Evolutionary conservation across 2,329 filamentous ascomycete genomes (phyloP).

Genomic region (Pseudocercospora ulei): DNA sequence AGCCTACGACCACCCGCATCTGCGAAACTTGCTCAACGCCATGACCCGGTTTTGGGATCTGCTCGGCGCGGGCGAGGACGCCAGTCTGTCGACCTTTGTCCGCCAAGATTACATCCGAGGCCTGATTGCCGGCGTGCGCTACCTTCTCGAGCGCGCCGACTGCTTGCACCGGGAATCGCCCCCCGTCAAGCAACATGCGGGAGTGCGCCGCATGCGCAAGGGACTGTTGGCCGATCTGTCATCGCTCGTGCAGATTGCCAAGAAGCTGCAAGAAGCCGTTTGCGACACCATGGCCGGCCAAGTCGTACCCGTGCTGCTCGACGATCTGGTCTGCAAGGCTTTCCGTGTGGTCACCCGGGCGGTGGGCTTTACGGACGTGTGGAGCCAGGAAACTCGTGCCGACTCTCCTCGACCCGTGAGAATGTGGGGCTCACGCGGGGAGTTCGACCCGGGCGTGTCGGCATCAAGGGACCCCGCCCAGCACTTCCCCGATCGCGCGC

Average conservation of each 20-base stretch:
- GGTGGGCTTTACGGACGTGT: slow-evolving; percentile 78
- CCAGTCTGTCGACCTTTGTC: slow-evolving; percentile 67
- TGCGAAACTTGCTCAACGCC: slow-evolving; percentile 74
- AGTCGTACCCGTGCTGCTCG: slow-evolving; percentile 64
- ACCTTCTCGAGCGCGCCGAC: slow-evolving; percentile 75
- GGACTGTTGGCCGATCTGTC: slow-evolving; percentile 82
- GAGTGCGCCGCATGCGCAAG: slow-evolving; percentile 71
- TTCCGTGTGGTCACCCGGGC: slow-evolving; percentile 90
- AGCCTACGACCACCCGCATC: slow-evolving; percentile 78
- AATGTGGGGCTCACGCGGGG: slow-evolving; percentile 8
- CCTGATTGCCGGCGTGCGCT: slow-evolving; percentile 85
- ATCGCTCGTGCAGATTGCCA: slow-evolving; percentile 77
- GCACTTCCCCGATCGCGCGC: slow-evolving; percentile 15
- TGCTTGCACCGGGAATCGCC: slow-evolving; percentile 75
- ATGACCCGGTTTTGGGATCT: slow-evolving; percentile 89
- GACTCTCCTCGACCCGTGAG: slow-evolving; percentile 8
- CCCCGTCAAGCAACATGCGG: slow-evolving; percentile 64
- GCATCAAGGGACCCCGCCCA: slow-evolving; percentile 18
- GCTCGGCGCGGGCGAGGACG: slow-evolving; percentile 55
- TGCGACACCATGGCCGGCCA: slow-evolving; percentile 45
- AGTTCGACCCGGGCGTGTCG: slow-evolving; percentile 16
- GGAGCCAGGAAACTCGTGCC: slow-evolving; percentile 41
- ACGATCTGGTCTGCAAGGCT: slow-evolving; percentile 86
- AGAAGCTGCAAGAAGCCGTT: slow-evolving; percentile 68
- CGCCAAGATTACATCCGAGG: slow-evolving; percentile 92